A percentile compares a stretch with the other conserved stretches of the same genome.
These are phyloP conservation scores for Leccinum fibrillosum DNA, from an alignment of 768 basidiomycete genomes.

Conservation along the genomic window DNA sequence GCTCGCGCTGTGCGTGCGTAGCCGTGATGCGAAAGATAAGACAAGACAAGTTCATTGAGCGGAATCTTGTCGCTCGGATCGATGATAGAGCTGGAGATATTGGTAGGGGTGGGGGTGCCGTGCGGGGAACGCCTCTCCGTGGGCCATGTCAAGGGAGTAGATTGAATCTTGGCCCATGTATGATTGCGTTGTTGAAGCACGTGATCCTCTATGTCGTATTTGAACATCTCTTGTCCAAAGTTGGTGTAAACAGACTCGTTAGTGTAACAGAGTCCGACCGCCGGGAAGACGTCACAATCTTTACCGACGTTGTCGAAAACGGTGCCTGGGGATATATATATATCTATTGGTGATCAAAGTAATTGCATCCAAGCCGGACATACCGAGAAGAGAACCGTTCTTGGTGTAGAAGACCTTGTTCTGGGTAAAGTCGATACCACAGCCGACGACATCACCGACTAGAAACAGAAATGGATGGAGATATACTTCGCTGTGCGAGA, in stretches of 20 bases:
- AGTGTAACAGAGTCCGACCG: constrained; percentile 81
- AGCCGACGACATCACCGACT: constrained; percentile 90
- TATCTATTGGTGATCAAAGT: constrained; percentile 11
- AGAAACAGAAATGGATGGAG: constrained; percentile 6
- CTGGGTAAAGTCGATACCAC: constrained; percentile 86
- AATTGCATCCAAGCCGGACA: not conserved
- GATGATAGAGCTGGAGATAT: constrained; percentile 13
- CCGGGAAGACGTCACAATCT: constrained; percentile 70
- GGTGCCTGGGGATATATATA: constrained; percentile 39
- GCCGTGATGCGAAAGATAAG: constrained; percentile 83
- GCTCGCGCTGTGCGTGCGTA: constrained; percentile 69
- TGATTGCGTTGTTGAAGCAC: constrained; percentile 66
- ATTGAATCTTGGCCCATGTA: constrained; percentile 67
- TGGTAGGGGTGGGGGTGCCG: constrained; percentile 3
- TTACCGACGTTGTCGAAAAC: constrained; percentile 73
- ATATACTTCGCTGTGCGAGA: not conserved
- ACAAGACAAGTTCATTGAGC: constrained; percentile 69
- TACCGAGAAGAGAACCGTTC: constrained; percentile 75
- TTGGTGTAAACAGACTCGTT: constrained; percentile 81
- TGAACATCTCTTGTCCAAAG: constrained; percentile 84
- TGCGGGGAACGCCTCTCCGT: constrained; percentile 14
- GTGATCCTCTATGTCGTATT: constrained; percentile 86
- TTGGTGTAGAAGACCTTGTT: constrained; percentile 86
- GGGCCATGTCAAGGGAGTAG: constrained; percentile 50
- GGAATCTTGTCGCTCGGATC: constrained; percentile 55